Conservation (phyloP, 169 alveolate species). For the Plasmodium yoelii region DNA sequence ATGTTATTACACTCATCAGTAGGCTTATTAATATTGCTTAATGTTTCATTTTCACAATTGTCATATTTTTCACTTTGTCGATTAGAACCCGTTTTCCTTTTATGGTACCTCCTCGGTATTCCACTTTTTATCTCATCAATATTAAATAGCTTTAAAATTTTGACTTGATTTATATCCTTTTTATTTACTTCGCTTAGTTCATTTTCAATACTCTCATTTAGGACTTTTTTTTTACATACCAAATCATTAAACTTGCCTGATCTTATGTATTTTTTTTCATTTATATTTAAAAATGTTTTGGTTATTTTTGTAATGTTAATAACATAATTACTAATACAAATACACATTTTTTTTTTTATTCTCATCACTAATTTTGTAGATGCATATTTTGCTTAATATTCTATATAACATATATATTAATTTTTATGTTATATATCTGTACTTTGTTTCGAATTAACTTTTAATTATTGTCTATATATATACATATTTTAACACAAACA, state of each 20-base stretch:
- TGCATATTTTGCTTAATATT: too few species aligned
- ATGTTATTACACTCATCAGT: background rate
- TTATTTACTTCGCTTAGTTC: background rate
- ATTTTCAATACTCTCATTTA: slow-evolving; percentile 9
- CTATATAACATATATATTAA: too few species aligned
- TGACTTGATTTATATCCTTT: slow-evolving; percentile 12
- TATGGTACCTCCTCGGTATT: slow-evolving; percentile 31
- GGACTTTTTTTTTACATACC: slow-evolving; percentile 5
- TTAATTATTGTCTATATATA: too few species aligned
- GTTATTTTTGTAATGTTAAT: background rate
- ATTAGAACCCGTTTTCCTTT: background rate
- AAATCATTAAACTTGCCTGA: slow-evolving; percentile 50
- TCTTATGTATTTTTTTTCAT: slow-evolving; percentile 29
- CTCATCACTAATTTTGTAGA: too few species aligned
- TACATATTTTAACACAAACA: too few species aligned
- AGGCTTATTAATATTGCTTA: background rate
- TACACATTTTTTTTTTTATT: too few species aligned
- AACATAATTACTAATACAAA: background rate
- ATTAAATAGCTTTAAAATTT: slow-evolving; percentile 12
- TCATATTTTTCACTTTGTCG: too few species aligned
- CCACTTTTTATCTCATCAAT: slow-evolving; percentile 20
- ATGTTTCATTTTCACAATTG: background rate
- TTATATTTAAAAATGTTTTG: slow-evolving; percentile 9
- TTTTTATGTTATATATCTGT: too few species aligned
- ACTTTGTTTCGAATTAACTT: too few species aligned